Percentiles rank a stretch among this genome's conserved stretches.
Conservation (phyloP, 164 flowering plant genomes). For the Tetrastigma voinierianum region DNA sequence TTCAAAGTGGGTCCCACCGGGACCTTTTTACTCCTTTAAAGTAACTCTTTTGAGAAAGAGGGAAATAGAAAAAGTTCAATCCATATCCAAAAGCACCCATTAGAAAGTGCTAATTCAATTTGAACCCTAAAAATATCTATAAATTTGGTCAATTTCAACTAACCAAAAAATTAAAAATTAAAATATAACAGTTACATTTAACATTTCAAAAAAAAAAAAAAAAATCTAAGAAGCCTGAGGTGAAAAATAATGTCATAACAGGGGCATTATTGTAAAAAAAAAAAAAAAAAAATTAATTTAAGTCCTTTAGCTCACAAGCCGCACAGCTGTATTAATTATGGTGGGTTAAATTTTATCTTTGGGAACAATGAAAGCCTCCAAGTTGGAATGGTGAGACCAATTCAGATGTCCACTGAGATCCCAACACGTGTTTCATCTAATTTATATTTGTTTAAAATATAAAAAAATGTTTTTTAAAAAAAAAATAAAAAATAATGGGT, state of each 20-base stretch:
- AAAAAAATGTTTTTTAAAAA: not conserved
- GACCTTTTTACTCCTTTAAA: not conserved
- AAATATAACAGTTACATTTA: too few species aligned
- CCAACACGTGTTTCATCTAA: conserved; percentile 11
- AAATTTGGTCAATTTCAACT: too few species aligned
- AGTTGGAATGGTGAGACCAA: conserved; percentile 11
- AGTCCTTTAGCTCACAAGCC: too few species aligned
- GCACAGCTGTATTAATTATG: conserved; percentile 1
- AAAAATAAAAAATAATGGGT: not conserved
- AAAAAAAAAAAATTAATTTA: too few species aligned
- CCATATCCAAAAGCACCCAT: not conserved
- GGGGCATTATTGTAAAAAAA: too few species aligned
- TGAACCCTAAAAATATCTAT: too few species aligned
- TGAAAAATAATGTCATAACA: too few species aligned
- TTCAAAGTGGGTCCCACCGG: not conserved
- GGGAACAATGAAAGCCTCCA: conserved; percentile 11
- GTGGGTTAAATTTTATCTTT: conserved; percentile 4
- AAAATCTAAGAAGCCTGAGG: too few species aligned
- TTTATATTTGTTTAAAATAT: not conserved
- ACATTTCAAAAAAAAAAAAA: too few species aligned
- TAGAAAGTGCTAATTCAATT: too few species aligned
- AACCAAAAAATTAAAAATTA: too few species aligned
- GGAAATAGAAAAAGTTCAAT: not conserved
- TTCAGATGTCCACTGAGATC: conserved; percentile 10
- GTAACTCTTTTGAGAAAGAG: not conserved